phyloP scores from a whole-genome alignment of 805 yeast genomes.

The Suhomyces pyralidae region DNA sequence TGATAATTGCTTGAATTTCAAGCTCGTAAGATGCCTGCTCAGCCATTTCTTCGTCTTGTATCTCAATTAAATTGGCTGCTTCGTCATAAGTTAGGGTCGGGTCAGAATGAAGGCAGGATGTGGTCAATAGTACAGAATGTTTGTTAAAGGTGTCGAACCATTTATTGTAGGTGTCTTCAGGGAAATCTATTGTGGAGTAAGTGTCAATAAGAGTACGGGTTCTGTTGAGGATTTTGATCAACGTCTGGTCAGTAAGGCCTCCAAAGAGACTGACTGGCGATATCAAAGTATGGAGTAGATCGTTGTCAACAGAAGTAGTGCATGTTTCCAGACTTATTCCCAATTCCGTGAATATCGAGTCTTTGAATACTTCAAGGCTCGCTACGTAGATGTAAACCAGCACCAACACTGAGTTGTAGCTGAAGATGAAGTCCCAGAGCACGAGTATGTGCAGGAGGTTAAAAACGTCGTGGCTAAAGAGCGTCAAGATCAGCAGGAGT shows the following conservation, averaged over 20 bases:
- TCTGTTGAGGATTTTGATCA: slow-evolving; percentile 24
- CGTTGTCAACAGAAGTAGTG: slow-evolving; percentile 11
- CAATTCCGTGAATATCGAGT: slow-evolving; percentile 35
- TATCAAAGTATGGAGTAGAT: slow-evolving; percentile 32
- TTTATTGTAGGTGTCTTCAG: slow-evolving; percentile 21
- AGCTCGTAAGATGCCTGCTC: slow-evolving; percentile 24
- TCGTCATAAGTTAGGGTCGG: not conserved
- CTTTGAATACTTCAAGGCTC: slow-evolving; percentile 45
- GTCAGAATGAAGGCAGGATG: slow-evolving; percentile 19
- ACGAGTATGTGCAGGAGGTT: slow-evolving; percentile 48
- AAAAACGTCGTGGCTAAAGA: slow-evolving; percentile 69
- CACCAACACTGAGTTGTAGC: slow-evolving; percentile 51
- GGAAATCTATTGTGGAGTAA: slow-evolving; percentile 20
- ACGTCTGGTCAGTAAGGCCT: slow-evolving; percentile 23
- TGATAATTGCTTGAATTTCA: slow-evolving; percentile 19
- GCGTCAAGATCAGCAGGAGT: slow-evolving; percentile 71
- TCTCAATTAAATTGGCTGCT: slow-evolving; percentile 12
- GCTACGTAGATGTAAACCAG: slow-evolving; percentile 63
- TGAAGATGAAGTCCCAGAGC: slow-evolving; percentile 68
- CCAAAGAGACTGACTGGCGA: slow-evolving; percentile 32
- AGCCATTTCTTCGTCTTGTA: slow-evolving; percentile 34
- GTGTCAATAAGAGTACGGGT: slow-evolving; percentile 24
- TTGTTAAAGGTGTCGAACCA: slow-evolving; percentile 37
- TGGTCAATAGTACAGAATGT: slow-evolving; percentile 32
- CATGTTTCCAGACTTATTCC: not conserved